phyloP scores from a whole-genome alignment of 1,284 basidiomycete genomes.

The Moesziomyces globuligerus region DNA sequence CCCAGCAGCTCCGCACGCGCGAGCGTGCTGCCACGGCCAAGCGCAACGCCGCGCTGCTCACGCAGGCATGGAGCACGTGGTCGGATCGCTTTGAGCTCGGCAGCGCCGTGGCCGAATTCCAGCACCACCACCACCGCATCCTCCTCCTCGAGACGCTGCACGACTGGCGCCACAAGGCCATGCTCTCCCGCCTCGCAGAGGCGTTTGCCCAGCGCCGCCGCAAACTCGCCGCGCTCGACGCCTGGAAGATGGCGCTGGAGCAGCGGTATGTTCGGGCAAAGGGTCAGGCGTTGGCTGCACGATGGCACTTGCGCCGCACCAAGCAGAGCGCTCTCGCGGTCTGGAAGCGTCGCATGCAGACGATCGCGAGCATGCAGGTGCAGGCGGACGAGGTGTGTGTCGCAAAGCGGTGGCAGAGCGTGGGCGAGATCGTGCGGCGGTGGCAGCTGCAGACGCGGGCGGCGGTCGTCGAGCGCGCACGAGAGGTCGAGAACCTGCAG shows the following conservation, averaged over 20 bases:
- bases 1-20: slow-evolving; percentile 15
- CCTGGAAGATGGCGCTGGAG: slow-evolving; percentile 23
- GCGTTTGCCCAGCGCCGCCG: slow-evolving; percentile 39
- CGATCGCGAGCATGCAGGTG: slow-evolving; percentile 4
- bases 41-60: slow-evolving; percentile 7
- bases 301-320: slow-evolving; percentile 36
- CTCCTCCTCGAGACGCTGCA: slow-evolving; percentile 11
- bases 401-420: neutral
- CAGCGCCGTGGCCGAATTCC: slow-evolving; percentile 14
- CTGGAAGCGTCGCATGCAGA: slow-evolving; percentile 11
- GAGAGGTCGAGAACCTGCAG: slow-evolving; percentile 4
- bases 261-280: slow-evolving; percentile 10
- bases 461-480: slow-evolving; percentile 19
- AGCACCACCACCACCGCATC: slow-evolving; percentile 19
- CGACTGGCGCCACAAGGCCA: slow-evolving; percentile 21
- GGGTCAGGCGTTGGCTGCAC: slow-evolving; percentile 36
- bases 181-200: slow-evolving; percentile 35
- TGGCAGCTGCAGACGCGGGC: slow-evolving; percentile 31
- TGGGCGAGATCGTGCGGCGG: slow-evolving; percentile 1
- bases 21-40: slow-evolving; percentile 12
- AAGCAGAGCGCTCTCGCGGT: slow-evolving; percentile 16
- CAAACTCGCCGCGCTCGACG: slow-evolving; percentile 25
- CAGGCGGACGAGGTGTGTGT: slow-evolving; percentile 6
- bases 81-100: slow-evolving; percentile 8
- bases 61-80: slow-evolving; percentile 27